Evolutionary conservation across 2,329 filamentous ascomycete species (phyloP), one percentile per base, ranked within the genome.

Genomic region (Lasiodiplodia theobromae): DNA sequence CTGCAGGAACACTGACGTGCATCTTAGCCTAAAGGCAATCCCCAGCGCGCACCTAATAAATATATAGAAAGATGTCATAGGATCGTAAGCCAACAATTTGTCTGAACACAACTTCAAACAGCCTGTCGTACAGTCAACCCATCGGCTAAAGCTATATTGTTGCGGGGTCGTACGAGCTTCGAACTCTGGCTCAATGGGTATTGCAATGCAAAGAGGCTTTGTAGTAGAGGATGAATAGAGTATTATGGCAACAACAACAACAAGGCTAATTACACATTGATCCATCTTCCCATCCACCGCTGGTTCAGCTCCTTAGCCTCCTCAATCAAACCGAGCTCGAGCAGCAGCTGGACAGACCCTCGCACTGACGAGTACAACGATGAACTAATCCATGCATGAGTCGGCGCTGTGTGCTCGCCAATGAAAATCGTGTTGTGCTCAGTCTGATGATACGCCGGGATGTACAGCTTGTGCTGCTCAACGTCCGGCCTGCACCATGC

Each of bases 281-380:
- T 65, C 62, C 62, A 65, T 18, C 34, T 53, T 11, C 62, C 31
- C 62, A 65, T 65, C 62, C 62, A 65, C 5, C 62, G 62, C 47
- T 31, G 49, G 28, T 65, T 65, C n/a, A 65, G 47, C 34, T 65
- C 62, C 34, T 65, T 65, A 11, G 62, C 62, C 37, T 65, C 62
- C 18, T 53, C 31, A 4, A 53, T 31, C 47, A 53, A 28, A 2
- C 62, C 62, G 5, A 65, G 23, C 62, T 65, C 62, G 18, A 65
- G 34, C 10, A 65, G n/a, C 49, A 65, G 12, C 49, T 65, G 49
- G 28, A 54, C 62, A n/a, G 62, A 25, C 11, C 62, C 62, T 16
- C 62, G 38, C 10, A 65, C 62, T 4, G 62, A 34, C 21, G 62
- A 65, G 5, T 65, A 49, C 12, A 65, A 23, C 11, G 62, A 53